These are phyloP conservation scores for Thraustotheca clavata DNA, from an alignment of 352 stramenopile genomes.

Conservation along the genomic window DNA sequence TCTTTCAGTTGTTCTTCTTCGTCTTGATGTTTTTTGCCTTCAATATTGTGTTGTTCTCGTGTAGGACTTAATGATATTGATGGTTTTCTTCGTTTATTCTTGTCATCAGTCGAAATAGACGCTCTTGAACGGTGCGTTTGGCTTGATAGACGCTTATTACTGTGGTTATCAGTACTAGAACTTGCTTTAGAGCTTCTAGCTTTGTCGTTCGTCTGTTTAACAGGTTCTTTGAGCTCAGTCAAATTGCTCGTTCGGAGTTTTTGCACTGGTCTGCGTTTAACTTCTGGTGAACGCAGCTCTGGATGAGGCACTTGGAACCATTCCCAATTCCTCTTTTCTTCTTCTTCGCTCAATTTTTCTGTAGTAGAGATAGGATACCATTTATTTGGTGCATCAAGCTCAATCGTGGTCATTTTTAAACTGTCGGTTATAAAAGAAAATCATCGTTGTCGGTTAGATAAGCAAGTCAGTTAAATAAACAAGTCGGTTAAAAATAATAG, in stretches of 20 bases:
- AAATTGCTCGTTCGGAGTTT: no score
- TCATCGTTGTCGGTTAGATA: no score
- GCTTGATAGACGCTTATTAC: not conserved
- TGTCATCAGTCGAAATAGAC: no score
- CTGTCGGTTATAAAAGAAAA: no score
- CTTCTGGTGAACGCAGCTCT: conserved; percentile 1
- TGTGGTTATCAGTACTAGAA: not conserved
- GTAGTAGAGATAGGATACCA: conserved; percentile 9
- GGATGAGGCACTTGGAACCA: conserved; percentile 15
- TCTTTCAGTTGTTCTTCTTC: conserved; percentile 5
- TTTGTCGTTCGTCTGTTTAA: not conserved
- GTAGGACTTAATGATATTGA: not conserved
- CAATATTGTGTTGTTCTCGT: not conserved
- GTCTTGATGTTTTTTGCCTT: not conserved
- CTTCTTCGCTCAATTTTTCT: conserved; percentile 1
- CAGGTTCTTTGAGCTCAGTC: conserved; percentile 2
- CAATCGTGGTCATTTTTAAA: not conserved
- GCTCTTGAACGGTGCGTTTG: not conserved
- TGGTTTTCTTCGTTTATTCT: not conserved
- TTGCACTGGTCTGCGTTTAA: not conserved
- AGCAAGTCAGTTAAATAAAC: no score
- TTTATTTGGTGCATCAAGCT: conserved; percentile 1
- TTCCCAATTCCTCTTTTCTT: conserved; percentile 19
- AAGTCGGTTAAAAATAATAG: no score
- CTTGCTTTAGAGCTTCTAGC: not conserved